phyloP scores from a whole-genome alignment of 441 rosid genomes.

The Gossypium gossypioides region DNA sequence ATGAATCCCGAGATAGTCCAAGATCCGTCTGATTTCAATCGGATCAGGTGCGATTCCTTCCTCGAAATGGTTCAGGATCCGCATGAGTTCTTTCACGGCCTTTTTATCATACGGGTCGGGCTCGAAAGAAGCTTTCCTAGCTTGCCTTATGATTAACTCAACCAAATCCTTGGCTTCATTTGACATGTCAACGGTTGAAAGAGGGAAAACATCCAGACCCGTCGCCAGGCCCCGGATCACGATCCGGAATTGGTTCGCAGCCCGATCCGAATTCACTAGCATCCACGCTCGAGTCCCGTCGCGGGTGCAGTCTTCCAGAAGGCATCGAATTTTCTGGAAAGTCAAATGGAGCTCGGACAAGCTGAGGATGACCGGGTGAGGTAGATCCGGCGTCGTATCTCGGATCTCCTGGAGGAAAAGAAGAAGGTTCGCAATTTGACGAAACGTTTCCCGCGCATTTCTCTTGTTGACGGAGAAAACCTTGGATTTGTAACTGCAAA shows the following conservation, averaged over 20 bases:
- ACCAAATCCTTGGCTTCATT: conserved; percentile 46
- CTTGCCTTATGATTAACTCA: conserved; percentile 39
- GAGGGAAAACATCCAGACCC: conserved; percentile 50
- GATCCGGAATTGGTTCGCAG: conserved; percentile 41
- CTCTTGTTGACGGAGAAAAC: conserved; percentile 35
- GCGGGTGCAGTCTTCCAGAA: conserved; percentile 56
- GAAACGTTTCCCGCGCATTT: conserved; percentile 42
- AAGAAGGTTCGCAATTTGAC: conserved; percentile 39
- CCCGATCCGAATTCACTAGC: conserved; percentile 45
- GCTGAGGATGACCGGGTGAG: conserved; percentile 27
- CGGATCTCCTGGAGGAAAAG: conserved; percentile 43
- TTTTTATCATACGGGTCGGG: conserved; percentile 34
- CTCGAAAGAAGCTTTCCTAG: conserved; percentile 37
- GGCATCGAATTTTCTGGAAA: conserved; percentile 45
- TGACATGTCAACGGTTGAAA: conserved; percentile 29
- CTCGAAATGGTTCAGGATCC: conserved; percentile 41
- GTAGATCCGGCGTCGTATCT: conserved; percentile 16
- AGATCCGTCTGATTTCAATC: conserved; percentile 24
- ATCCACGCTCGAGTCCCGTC: conserved; percentile 54
- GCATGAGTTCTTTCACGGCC: conserved; percentile 25
- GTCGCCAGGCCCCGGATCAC: conserved; percentile 40
- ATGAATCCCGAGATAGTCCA: conserved; percentile 37
- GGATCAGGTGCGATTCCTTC: conserved; percentile 34
- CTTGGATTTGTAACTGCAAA: conserved; percentile 32
- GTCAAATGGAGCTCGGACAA: conserved; percentile 65